Evolutionary conservation across 1,284 basidiomycete species (phyloP).

Genomic region (Sanghuangporus baumii): DNA sequence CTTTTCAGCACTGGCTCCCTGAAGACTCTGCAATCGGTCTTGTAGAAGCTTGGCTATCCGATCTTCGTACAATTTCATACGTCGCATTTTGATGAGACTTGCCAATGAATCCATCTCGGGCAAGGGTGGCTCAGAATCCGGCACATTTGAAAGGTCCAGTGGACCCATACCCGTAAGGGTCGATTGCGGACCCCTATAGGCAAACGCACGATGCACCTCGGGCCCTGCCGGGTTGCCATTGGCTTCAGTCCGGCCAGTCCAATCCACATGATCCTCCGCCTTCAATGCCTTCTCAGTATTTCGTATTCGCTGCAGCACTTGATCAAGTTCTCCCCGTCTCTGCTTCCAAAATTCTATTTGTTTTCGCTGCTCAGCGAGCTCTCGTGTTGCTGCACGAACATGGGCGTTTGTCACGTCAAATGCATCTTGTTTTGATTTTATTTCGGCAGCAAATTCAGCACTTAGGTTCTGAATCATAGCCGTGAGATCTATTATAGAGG

Average conservation of each 20-base stretch:
- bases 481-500: slow-evolving; percentile 64
- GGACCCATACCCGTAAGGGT: slow-evolving; percentile 49
- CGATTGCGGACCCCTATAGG: slow-evolving; percentile 58
- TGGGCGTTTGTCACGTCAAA: slow-evolving; percentile 84
- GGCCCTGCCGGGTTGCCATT: slow-evolving; percentile 39
- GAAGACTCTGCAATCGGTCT: slow-evolving; percentile 61
- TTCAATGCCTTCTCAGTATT: slow-evolving; percentile 77
- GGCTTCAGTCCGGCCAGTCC: slow-evolving; percentile 79
- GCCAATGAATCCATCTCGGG: slow-evolving; percentile 53
- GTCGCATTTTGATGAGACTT: slow-evolving; percentile 63
- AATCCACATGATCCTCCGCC: slow-evolving; percentile 78
- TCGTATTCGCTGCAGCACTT: slow-evolving; percentile 67
- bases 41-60: slow-evolving; percentile 73
- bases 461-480: slow-evolving; percentile 76
- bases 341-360: slow-evolving; percentile 73
- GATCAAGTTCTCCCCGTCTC: slow-evolving; percentile 71
- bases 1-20: slow-evolving; percentile 79
- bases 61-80: slow-evolving; percentile 78
- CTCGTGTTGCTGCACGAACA: slow-evolving; percentile 83
- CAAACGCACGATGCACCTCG: slow-evolving; percentile 50
- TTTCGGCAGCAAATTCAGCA: slow-evolving; percentile 76
- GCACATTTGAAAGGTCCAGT: slow-evolving; percentile 54
- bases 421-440: slow-evolving; percentile 82
- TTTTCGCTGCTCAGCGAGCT: slow-evolving; percentile 84
- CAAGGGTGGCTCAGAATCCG: slow-evolving; percentile 62